phyloP scores from a whole-genome alignment of 805 yeast species.

The Candida wancherniae region DNA sequence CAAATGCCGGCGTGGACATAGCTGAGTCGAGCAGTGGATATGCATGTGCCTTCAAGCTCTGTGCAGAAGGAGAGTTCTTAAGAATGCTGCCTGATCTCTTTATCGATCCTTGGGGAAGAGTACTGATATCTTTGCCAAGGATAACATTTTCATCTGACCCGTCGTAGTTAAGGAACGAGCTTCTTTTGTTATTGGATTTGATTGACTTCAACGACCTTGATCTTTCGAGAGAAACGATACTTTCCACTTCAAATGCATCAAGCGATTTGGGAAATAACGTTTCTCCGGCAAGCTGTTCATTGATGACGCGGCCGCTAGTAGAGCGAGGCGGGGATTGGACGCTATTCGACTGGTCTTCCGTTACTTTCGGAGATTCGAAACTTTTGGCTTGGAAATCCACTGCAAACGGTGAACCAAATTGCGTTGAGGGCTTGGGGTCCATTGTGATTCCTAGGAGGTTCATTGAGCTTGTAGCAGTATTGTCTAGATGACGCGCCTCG shows the following conservation, averaged over 20 bases:
- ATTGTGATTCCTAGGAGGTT: slow-evolving; percentile 12
- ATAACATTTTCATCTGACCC: slow-evolving; percentile 40
- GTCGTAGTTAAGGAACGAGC: slow-evolving; percentile 35
- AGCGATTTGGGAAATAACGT: slow-evolving; percentile 68
- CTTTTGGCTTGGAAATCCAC: slow-evolving; percentile 15
- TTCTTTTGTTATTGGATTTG: slow-evolving; percentile 30
- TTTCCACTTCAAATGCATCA: slow-evolving; percentile 63
- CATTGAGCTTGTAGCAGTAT: too few species aligned
- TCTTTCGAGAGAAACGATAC: slow-evolving; percentile 68
- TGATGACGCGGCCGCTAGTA: slow-evolving; percentile 6
- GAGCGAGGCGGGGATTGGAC: slow-evolving; percentile 4
- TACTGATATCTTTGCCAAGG: slow-evolving; percentile 19
- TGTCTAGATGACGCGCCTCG: too few species aligned
- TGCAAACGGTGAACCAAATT: slow-evolving; percentile 31
- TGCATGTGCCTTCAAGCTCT: slow-evolving; percentile 16
- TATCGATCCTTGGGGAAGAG: slow-evolving; percentile 16
- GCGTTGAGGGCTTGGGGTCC: slow-evolving; percentile 6
- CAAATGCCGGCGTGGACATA: slow-evolving; percentile 1
- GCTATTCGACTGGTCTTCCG: not conserved
- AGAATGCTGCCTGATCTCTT: slow-evolving; percentile 36
- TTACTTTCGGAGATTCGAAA: not conserved
- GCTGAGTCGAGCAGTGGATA: slow-evolving; percentile 7
- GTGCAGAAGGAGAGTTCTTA: slow-evolving; percentile 28
- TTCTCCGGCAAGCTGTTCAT: slow-evolving; percentile 37
- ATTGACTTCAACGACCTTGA: slow-evolving; percentile 55